Base-by-base conservation (phyloP, 345 rosid species). In the Toxicodendron radicans region DNA sequence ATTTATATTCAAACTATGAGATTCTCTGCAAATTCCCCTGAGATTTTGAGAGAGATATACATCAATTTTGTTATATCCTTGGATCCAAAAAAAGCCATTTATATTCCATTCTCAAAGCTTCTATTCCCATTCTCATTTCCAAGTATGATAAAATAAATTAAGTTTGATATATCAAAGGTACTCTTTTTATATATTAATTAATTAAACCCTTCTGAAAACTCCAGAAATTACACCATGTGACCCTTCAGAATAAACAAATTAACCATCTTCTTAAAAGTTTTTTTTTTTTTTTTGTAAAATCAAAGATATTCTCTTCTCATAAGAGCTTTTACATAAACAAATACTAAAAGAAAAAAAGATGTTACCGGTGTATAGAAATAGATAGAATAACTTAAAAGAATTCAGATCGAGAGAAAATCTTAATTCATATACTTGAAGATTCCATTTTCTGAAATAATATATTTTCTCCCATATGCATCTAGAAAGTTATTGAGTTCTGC, bases 21-120 rank as follows among this genome's bases (percentile, higher is more conserved):
- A 73, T 73, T 78, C 73, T 75, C 48, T 45, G 64, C 66, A 6
- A 70, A 62, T 56, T 73, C 64, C 77, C 30, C 43, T 20, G 10
- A 48, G 18, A 23, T 53, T 70, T n/a, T 46, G 49, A 23, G 53
- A 49, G 6, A 56, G 30, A 71, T n/a, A 52, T 46, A 27, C 46
- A 73, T 4, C 10, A 21, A 68, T 71, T 75, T 69, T 35, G 46
- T 63, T 30, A 5, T 45, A 73, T 46, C 71, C 63, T 80, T 59
- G 63, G 78, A 75, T 71, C 80, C 58, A 71, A 78, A 79, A 32
- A 75, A 70, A 23, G n/a, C 69, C 18, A 41, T 72, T 78, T 83
- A 74, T 72, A 18, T 85, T 79, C 83, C 79, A 72, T 78, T 79
- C 66, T 10, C 67, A 52, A 1, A 49, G 68, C 78, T 80, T 82